These are phyloP conservation scores for Lepiota venenata DNA, from an alignment of 768 basidiomycete genomes.

Conservation along the genomic window DNA sequence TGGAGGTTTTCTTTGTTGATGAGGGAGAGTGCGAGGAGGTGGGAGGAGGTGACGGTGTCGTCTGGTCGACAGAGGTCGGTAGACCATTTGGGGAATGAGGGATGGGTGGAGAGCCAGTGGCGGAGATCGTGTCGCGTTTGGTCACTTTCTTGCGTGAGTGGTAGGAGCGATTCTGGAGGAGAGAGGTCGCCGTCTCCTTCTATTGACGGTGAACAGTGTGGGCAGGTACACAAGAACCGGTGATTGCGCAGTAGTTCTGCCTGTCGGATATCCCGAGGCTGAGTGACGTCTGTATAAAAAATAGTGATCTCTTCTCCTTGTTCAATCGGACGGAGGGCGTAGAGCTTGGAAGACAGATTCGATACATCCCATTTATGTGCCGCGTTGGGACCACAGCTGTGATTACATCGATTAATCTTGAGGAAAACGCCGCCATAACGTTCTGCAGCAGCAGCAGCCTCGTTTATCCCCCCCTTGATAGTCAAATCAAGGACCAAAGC, in stretches of 20 bases:
- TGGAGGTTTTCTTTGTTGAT: slow-evolving; percentile 40
- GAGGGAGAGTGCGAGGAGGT: slow-evolving; percentile 33
- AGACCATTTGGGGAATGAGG: slow-evolving; percentile 39
- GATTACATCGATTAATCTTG: slow-evolving; percentile 40
- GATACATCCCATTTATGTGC: slow-evolving; percentile 38
- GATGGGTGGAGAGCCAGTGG: slow-evolving; percentile 31
- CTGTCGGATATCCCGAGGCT: slow-evolving; percentile 29
- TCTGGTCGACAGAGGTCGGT: slow-evolving; percentile 37
- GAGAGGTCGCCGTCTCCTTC: neutral
- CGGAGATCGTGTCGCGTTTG: slow-evolving; percentile 28
- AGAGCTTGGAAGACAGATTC: slow-evolving; percentile 35
- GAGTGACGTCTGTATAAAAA: slow-evolving; percentile 39
- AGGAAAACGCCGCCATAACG: slow-evolving; percentile 42
- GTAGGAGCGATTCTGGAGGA: slow-evolving; percentile 14
- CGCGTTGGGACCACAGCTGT: slow-evolving; percentile 46
- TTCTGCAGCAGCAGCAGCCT: slow-evolving; percentile 12
- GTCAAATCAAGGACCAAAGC: slow-evolving; percentile 33
- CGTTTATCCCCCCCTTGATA: slow-evolving; percentile 12
- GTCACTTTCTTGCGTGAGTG: slow-evolving; percentile 23
- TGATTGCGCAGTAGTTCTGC: slow-evolving; percentile 34
- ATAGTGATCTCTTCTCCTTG: slow-evolving; percentile 43
- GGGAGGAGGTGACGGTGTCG: slow-evolving; percentile 34
- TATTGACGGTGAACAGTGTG: slow-evolving; percentile 24
- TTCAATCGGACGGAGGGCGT: slow-evolving; percentile 35
- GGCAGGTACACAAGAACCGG: slow-evolving; percentile 38